Base-by-base conservation (phyloP, 2,329 filamentous ascomycete species). In the Plenodomus tracheiphilus region DNA sequence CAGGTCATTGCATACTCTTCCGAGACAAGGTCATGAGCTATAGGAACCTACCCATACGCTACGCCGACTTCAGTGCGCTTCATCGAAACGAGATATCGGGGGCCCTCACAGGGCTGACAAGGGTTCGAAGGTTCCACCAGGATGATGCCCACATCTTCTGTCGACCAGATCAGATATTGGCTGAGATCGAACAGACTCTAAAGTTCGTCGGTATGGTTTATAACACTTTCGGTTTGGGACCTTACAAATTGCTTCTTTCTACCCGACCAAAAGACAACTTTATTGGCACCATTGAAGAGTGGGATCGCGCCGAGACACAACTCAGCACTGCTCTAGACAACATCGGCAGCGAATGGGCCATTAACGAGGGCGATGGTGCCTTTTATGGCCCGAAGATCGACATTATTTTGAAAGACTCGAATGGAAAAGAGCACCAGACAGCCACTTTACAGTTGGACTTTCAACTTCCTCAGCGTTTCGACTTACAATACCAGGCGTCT, bases 341-440 rank as follows among this genome's bases (percentile, higher is more conserved):
- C 20, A 85, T 81, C 13, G 86, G 85, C 9, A 82, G 84, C 60
- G 74, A 81, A 30, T 96, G 89, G 88, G 81, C 80, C 2, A 59
- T 93, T 48, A 93, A 91, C 54, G 81, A 87, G 61, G 90, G 89
- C 10, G 91, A 95, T 51, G 91, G 91, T 13, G 91, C 91, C 3
- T 96, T 96, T 66, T 96, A 96, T 64, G 91, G 91, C 0, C 91
- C 91, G 25, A 96, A 96, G 75, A 96, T 96, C 56, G 91, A 96
- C 65, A 88, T 96, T 38, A 84, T 95, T 34, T 74, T 96, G 39
- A 84, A 82, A 52, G 91, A 95, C 66, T 86, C 87, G 1, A 63
- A 69, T 9, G 89, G 89, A 7, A 95, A 93, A 66, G 88, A 91
- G 63, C 91, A 95, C 66, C 91, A 96, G 68, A 89, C 91, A 2